Evolutionary conservation across 106 monocot genomes (phyloP).

Genomic region (Dioscorea dumetorum): DNA sequence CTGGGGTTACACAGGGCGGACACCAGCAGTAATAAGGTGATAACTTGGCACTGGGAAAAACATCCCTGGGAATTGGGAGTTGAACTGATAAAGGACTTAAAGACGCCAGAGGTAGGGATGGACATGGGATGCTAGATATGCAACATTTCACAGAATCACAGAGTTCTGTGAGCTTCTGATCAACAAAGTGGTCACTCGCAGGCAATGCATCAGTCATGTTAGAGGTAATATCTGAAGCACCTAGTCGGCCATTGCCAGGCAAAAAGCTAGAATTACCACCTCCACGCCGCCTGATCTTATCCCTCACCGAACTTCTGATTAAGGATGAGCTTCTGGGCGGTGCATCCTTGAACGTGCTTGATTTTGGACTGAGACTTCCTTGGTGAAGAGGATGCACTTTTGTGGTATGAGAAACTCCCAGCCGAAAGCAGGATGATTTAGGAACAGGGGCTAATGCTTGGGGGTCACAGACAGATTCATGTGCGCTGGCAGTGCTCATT

Average conservation of each 20-base stretch:
- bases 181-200: constrained; percentile 7
- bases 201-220: neutral
- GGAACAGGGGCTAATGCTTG: constrained; percentile 11
- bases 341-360: constrained; percentile 53
- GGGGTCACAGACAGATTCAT: constrained; percentile 2
- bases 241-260: neutral
- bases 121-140: constrained; percentile 12
- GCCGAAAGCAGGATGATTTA: constrained; percentile 18
- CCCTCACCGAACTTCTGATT: constrained; percentile 17
- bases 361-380: constrained; percentile 45
- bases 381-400: constrained; percentile 25
- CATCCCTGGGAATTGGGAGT: constrained; percentile 16
- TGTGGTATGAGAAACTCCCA: constrained; percentile 13
- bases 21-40: constrained; percentile 97
- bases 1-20: constrained; percentile 42
- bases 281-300: constrained; percentile 28
- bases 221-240: constrained; percentile 3
- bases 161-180: constrained; percentile 2
- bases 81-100: constrained; percentile 18
- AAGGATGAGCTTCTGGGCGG: constrained; percentile 7
- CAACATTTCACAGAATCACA: neutral
- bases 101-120: constrained; percentile 18
- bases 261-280: constrained; percentile 16
- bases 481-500: constrained; percentile 3
- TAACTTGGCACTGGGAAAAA: constrained; percentile 20